These are phyloP conservation scores for Xylariaceae sp. DNA, from an alignment of 2,329 filamentous ascomycete genomes.

Conservation along the genomic window DNA sequence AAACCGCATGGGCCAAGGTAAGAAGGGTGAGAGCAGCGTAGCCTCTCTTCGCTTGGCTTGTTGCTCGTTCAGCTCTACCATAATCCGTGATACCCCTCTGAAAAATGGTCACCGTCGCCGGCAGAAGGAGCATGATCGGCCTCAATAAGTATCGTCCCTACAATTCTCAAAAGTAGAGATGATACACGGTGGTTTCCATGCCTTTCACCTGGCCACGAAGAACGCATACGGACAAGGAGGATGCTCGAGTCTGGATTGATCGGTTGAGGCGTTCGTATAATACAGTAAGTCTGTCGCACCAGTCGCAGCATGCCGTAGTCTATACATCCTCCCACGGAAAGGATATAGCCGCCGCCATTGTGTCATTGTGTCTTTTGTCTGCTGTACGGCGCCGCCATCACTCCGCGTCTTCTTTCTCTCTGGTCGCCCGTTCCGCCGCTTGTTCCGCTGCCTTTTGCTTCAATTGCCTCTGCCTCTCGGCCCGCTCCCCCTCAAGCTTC, in stretches of 20 bases:
- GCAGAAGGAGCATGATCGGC: too few relatives aligned
- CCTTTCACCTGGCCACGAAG: too few relatives aligned
- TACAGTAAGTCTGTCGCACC: conserved; percentile 15
- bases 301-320: conserved; percentile 12
- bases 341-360: conserved; percentile 8
- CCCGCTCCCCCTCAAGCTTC: conserved; percentile 51
- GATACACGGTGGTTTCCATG: too few relatives aligned
- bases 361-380: conserved; percentile 9
- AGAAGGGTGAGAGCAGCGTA: too few relatives aligned
- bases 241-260: conserved; percentile 15
- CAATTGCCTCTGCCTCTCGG: conserved; percentile 23
- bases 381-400: not conserved
- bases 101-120: too few relatives aligned
- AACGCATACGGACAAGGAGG: too few relatives aligned
- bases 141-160: too few relatives aligned
- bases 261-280: conserved; percentile 13
- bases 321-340: conserved; percentile 7
- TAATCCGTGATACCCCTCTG: too few relatives aligned
- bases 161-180: too few relatives aligned
- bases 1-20: too few relatives aligned
- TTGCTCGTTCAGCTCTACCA: too few relatives aligned
- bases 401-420: not conserved
- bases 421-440: conserved; percentile 1
- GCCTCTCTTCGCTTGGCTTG: too few relatives aligned
- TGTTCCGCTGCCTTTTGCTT: conserved; percentile 1